Percentiles rank a stretch among this genome's conserved stretches.
These are phyloP conservation scores for Aschersonia sp. DNA, from an alignment of 2,329 filamentous ascomycete genomes.

Conservation along the genomic window DNA sequence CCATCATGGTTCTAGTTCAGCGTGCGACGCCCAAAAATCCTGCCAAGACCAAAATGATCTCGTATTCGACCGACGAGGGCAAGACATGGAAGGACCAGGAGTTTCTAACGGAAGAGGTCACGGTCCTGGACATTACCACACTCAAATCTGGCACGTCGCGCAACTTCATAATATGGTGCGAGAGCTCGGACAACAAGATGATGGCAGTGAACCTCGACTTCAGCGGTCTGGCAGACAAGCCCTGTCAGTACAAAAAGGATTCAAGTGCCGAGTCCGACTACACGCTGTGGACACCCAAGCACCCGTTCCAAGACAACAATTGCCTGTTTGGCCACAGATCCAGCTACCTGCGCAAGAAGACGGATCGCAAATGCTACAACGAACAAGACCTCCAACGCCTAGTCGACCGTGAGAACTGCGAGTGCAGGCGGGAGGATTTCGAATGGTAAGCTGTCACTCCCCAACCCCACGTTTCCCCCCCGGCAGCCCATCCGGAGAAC, in stretches of 20 bases:
- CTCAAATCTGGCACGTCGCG: constrained; percentile 78
- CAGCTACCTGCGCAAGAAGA: constrained; percentile 81
- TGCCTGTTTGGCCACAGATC: constrained; percentile 89
- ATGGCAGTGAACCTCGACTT: constrained; percentile 83
- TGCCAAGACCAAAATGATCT: constrained; percentile 52
- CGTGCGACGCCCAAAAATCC: constrained; percentile 52
- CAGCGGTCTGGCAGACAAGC: constrained; percentile 56
- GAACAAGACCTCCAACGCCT: constrained; percentile 55
- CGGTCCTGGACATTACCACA: constrained; percentile 71
- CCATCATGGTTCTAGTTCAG: constrained; percentile 76
- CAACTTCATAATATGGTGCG: constrained; percentile 86
- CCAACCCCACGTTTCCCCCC: neutral
- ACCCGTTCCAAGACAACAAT: constrained; percentile 62
- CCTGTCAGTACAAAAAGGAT: constrained; percentile 56
- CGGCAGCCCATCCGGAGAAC: constrained; percentile 11
- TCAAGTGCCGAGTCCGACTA: constrained; percentile 48
- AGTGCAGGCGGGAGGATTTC: constrained; percentile 72
- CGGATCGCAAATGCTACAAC: constrained; percentile 70
- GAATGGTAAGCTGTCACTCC: constrained; percentile 53
- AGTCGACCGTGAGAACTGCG: constrained; percentile 64
- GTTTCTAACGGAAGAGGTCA: constrained; percentile 59
- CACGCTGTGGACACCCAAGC: constrained; percentile 72
- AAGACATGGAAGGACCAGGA: constrained; percentile 61
- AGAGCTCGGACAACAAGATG: constrained; percentile 37
- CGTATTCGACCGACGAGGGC: constrained; percentile 73